Percentiles rank a stretch among this genome's conserved stretches.
phyloP scores from a whole-genome alignment of 75 land plant species.

The Isoetes taiwanensis region DNA sequence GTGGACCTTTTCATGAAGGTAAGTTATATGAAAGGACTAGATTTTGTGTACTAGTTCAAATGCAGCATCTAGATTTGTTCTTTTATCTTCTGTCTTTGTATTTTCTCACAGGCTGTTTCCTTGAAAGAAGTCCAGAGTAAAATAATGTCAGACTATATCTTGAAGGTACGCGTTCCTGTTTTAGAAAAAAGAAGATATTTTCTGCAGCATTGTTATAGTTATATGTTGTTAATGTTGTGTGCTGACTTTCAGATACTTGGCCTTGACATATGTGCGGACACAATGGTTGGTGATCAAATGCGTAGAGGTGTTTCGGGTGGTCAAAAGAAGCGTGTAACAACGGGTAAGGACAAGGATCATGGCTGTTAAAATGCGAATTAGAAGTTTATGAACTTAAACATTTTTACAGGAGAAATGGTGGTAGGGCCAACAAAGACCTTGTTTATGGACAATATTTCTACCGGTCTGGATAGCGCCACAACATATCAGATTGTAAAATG shows the following conservation, averaged over 20 bases:
- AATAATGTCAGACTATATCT: slow-evolving; percentile 47
- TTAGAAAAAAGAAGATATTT: not conserved
- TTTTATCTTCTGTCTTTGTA: not conserved
- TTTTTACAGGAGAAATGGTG: slow-evolving; percentile 49
- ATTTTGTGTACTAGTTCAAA: not conserved
- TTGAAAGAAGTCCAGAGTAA: slow-evolving; percentile 37
- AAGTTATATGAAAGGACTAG: not conserved
- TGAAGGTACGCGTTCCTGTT: slow-evolving; percentile 31
- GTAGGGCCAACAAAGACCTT: slow-evolving; percentile 48
- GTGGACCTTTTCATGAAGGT: slow-evolving; percentile 93
- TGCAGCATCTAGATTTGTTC: not conserved
- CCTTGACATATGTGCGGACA: slow-evolving; percentile 26
- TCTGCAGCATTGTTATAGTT: not conserved
- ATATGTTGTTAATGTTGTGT: not conserved
- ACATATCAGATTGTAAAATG: slow-evolving; percentile 70
- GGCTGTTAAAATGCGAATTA: too few relatives aligned
- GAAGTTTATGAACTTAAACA: too few relatives aligned
- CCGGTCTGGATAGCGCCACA: slow-evolving; percentile 89
- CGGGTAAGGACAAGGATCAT: too few relatives aligned
- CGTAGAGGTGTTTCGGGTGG: slow-evolving; percentile 27
- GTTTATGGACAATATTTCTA: slow-evolving; percentile 75
- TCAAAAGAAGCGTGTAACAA: slow-evolving; percentile 29
- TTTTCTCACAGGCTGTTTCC: slow-evolving; percentile 37
- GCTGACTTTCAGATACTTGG: slow-evolving; percentile 19
- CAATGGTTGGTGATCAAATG: slow-evolving; percentile 30